These are phyloP conservation scores for Aspergillus hancockii DNA, from an alignment of 495 filamentous ascomycete species.

Conservation along the genomic window DNA sequence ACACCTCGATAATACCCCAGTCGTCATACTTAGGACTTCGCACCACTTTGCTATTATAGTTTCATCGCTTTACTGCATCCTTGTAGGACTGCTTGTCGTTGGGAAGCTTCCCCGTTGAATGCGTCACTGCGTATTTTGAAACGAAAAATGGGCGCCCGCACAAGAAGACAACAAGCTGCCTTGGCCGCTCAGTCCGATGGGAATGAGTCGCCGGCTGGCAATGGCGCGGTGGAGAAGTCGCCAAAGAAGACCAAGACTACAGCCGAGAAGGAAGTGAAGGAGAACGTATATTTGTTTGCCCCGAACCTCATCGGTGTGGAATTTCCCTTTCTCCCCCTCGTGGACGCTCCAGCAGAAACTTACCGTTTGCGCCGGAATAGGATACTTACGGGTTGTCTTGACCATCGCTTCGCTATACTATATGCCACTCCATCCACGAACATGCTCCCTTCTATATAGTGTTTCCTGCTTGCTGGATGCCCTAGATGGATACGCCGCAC, in stretches of 20 bases:
- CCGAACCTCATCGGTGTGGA: constrained; percentile 90
- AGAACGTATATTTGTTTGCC: constrained; percentile 95
- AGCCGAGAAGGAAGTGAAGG: constrained; percentile 45
- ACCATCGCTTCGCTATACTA: constrained; percentile 93
- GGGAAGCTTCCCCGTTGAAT: not conserved
- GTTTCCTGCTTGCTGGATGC: constrained; percentile 93
- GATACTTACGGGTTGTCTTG: constrained; percentile 85
- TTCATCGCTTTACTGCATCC: not conserved
- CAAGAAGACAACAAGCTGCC: constrained; percentile 46
- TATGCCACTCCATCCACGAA: constrained; percentile 96
- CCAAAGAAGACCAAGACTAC: constrained; percentile 31
- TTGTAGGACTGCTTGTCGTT: not conserved
- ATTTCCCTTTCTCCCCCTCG: constrained; percentile 5
- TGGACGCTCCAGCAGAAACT: constrained; percentile 2
- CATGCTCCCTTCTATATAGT: constrained; percentile 87
- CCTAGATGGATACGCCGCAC: constrained; percentile 87
- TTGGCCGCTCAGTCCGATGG: constrained; percentile 37
- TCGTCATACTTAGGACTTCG: not conserved
- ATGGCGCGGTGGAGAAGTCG: constrained; percentile 31
- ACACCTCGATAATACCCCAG: not conserved
- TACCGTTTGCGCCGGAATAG: constrained; percentile 42
- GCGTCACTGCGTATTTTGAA: not conserved
- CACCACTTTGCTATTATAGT: not conserved
- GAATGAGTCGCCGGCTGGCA: constrained; percentile 34
- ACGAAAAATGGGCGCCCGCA: constrained; percentile 42